phyloP scores from a whole-genome alignment of 106 monocot species.

The Allium fistulosum region DNA sequence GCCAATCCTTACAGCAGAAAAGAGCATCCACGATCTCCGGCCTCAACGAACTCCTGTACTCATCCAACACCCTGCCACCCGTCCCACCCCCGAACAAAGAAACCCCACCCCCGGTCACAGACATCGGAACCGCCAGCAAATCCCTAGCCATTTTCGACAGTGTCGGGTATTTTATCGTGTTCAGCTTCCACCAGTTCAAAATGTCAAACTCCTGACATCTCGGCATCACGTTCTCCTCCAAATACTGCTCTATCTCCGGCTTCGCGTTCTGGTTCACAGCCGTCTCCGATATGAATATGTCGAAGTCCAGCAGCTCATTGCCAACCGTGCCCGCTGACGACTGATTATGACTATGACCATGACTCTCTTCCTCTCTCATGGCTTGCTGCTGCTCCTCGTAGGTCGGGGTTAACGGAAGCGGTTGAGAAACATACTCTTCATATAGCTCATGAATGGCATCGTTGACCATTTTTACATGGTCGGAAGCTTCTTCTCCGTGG shows the following conservation, averaged over 20 bases:
- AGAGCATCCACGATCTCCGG: conserved; percentile 82
- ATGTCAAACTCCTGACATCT: conserved; percentile 78
- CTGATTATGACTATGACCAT: not conserved
- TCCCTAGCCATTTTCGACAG: conserved; percentile 89
- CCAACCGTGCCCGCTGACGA: not conserved
- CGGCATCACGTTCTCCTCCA: conserved; percentile 74
- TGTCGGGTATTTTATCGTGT: conserved; percentile 69
- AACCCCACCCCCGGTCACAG: conserved; percentile 34
- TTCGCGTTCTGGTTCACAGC: conserved; percentile 43
- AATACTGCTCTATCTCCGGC: conserved; percentile 83
- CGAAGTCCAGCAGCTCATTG: conserved; percentile 75
- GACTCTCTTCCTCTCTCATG: not conserved
- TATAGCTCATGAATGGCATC: conserved; percentile 73
- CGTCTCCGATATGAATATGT: conserved; percentile 71
- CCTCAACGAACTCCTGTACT: conserved; percentile 67
- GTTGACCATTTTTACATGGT: conserved; percentile 60
- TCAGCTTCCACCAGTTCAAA: conserved; percentile 90
- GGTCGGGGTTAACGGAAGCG: conserved; percentile 36
- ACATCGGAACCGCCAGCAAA: conserved; percentile 77
- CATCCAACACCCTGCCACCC: conserved; percentile 64
- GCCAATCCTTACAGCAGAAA: conserved; percentile 85
- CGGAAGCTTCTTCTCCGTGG: conserved; percentile 64
- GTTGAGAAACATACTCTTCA: conserved; percentile 56
- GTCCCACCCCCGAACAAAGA: conserved; percentile 34
- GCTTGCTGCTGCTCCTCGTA: conserved; percentile 15